Evolutionary conservation across 306 rosid species (phyloP), one percentile per base, ranked within the genome.

Genomic region (Quercus robur): DNA sequence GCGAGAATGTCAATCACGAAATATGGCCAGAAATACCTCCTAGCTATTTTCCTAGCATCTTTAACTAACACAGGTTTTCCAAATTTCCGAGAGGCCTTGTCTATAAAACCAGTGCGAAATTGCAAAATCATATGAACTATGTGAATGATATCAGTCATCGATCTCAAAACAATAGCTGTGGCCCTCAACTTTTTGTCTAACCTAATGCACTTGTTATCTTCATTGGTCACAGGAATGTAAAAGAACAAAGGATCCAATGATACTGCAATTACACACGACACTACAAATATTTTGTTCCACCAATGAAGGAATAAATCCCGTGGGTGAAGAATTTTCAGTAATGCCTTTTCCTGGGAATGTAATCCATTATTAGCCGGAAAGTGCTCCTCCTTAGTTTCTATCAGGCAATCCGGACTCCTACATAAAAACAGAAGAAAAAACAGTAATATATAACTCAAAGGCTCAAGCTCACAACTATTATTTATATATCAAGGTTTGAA

Each of bases 51-150:
- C 92, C 94, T 89, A 80, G 91, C 81, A 90, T 94, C 95, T 85
- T 89, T 90, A 71, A 92, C 93, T 83, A 94, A 85, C 77, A 94
- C 96, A 52, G 97, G 97, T 88, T 97, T 92, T 81, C 98, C 98
- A 81, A 92, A 90, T 56, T 92, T 94, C 71, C 98, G 94, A 62
- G 98, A 94, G 81, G 98, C 85, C 25, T 97, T 97, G 73, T 92
- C 91, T 80, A 94, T 92, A 82, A 92, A 94, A 75, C 98, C 97
- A 55, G 96, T 94, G 33, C 88, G 94, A 80, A 94, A 94, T 61
- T 94, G 98, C 84, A 94, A 94, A 76, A 94, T 81, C 56, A 94
- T 94, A 87, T 89, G 98, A 64, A 85, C 80, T 77, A 94, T 79
- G 78, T 92, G 88, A 85, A 94, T 92, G 77, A 94, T 88, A 70